These are phyloP conservation scores for Penicillium griseofulvum DNA, from an alignment of 2,329 filamentous ascomycete genomes.

Conservation along the genomic window DNA sequence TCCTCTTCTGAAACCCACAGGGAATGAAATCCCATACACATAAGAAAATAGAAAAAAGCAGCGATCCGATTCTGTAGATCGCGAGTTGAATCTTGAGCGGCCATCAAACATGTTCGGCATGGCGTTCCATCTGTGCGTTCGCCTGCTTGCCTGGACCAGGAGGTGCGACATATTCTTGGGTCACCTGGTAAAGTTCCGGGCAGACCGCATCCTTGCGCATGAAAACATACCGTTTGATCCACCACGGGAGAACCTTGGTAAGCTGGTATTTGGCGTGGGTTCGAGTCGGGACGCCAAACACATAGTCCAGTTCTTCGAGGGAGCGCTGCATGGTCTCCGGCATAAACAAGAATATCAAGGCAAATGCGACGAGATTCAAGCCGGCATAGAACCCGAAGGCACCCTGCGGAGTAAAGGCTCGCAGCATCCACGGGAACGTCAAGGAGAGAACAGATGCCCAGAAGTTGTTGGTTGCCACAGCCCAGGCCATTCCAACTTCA, in stretches of 20 bases:
- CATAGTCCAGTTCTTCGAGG: constrained; percentile 54
- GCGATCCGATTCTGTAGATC: background rate
- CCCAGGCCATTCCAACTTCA: constrained; percentile 43
- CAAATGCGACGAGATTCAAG: constrained; percentile 56
- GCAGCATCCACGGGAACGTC: constrained; percentile 44
- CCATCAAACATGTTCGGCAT: background rate
- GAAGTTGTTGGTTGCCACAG: constrained; percentile 39
- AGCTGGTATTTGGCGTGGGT: constrained; percentile 56
- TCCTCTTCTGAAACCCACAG: background rate
- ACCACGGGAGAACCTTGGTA: constrained; percentile 56
- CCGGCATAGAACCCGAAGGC: constrained; percentile 59
- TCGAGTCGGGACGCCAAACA: constrained; percentile 53
- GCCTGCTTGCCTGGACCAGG: background rate
- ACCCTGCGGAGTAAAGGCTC: constrained; percentile 47
- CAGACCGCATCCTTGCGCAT: constrained; percentile 48
- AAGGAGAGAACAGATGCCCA: constrained; percentile 46
- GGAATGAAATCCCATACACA: background rate
- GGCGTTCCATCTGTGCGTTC: background rate
- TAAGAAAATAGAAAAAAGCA: background rate
- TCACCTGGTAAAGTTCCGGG: constrained; percentile 47
- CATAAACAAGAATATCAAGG: constrained; percentile 59
- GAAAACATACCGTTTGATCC: constrained; percentile 57
- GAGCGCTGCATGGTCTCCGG: constrained; percentile 54
- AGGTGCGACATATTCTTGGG: background rate
- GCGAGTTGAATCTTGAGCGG: background rate